A percentile compares a stretch with the other conserved stretches of the same genome.
Conservation (phyloP, 208 protist genomes). For the Hexamita inflata region DNA sequence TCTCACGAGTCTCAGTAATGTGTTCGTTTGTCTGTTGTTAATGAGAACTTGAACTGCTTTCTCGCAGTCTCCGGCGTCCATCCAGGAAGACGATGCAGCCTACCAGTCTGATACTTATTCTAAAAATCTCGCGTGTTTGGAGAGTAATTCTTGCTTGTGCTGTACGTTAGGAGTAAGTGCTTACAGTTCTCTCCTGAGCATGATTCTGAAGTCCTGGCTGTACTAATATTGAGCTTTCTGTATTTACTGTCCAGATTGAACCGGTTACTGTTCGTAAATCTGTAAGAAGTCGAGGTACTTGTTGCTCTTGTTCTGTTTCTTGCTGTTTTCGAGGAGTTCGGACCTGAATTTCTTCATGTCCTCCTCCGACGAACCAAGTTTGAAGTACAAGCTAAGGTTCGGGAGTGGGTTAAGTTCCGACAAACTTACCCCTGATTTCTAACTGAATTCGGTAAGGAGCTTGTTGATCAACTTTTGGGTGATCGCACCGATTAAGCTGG, state of each 20-base stretch:
- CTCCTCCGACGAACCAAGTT: not conserved
- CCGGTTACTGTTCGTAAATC: not conserved
- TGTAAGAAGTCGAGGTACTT: not conserved
- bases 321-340: not conserved
- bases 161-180: not conserved
- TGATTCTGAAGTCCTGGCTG: not conserved
- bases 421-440: no score
- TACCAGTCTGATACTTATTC: not conserved
- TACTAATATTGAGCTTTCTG: not conserved
- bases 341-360: not conserved
- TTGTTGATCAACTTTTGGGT: not conserved
- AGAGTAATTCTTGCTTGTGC: not conserved
- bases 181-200: conserved; percentile 1
- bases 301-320: not conserved
- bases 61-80: conserved; percentile 5
- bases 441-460: not conserved
- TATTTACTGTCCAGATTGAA: not conserved
- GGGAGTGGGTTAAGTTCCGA: not conserved
- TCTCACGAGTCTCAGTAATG: conserved; percentile 6
- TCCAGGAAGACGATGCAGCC: not conserved
- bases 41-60: conserved; percentile 12
- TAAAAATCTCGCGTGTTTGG: conserved; percentile 4
- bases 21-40: not conserved
- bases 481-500: not conserved
- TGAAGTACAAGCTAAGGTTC: not conserved